Evolutionary conservation across 805 yeast species (phyloP).

Genomic region (Nakazawaea siamensis): DNA sequence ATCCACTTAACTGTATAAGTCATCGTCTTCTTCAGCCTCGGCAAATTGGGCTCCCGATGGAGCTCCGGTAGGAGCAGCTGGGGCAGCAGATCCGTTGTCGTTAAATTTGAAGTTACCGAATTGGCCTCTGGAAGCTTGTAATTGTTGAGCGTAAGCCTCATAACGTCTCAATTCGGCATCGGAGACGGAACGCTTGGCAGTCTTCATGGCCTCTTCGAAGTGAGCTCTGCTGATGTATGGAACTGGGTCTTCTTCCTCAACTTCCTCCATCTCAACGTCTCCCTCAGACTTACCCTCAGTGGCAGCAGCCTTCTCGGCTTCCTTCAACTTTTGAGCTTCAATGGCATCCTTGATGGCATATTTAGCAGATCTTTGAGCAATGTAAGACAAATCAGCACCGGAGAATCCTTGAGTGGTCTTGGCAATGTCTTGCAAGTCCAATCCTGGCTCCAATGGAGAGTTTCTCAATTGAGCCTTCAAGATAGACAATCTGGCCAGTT

Average conservation of each 20-base stretch:
- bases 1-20: slow-evolving; percentile 29
- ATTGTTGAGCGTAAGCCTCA: slow-evolving; percentile 95
- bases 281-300: slow-evolving; percentile 23
- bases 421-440: slow-evolving; percentile 82
- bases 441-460: slow-evolving; percentile 97
- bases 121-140: slow-evolving; percentile 94
- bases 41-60: slow-evolving; percentile 39
- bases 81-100: slow-evolving; percentile 28
- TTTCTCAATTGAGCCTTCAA: slow-evolving; percentile 94
- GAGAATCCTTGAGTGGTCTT: slow-evolving; percentile 95
- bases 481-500: slow-evolving; percentile 86
- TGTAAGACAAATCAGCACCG: slow-evolving; percentile 97
- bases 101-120: slow-evolving; percentile 83
- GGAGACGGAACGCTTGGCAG: slow-evolving; percentile 94
- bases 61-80: slow-evolving; percentile 23
- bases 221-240: slow-evolving; percentile 92
- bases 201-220: slow-evolving; percentile 99
- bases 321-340: slow-evolving; percentile 60
- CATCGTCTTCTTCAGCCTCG: slow-evolving; percentile 39
- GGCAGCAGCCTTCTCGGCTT: slow-evolving; percentile 35
- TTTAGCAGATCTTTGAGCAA: slow-evolving; percentile 98
- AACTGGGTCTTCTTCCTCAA: slow-evolving; percentile 84
- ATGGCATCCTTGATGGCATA: slow-evolving; percentile 97
- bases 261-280: slow-evolving; percentile 38
- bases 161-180: slow-evolving; percentile 98